phyloP scores from a whole-genome alignment of 23 red algal species.

The Gracilariopsis chorda region DNA sequence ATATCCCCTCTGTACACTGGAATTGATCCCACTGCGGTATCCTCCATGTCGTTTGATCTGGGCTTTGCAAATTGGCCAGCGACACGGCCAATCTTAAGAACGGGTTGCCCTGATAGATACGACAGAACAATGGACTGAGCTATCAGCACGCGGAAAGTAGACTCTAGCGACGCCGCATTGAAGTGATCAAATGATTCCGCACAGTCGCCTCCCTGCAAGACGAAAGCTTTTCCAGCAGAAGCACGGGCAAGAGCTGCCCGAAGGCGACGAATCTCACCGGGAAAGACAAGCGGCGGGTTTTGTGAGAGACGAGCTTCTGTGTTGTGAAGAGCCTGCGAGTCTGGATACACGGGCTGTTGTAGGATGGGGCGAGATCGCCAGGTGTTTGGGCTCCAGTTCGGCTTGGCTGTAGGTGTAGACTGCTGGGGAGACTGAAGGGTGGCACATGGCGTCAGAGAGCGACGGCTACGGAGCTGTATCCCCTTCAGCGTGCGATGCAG shows the following conservation, averaged over 20 bases:
- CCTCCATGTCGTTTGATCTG: conserved; percentile 43
- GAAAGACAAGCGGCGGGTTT: conserved; percentile 73
- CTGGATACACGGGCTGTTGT: conserved; percentile 84
- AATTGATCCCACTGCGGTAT: conserved; percentile 53
- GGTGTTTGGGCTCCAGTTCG: conserved; percentile 52
- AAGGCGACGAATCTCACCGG: conserved; percentile 68
- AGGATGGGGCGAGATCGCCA: conserved; percentile 67
- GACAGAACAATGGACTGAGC: conserved; percentile 75
- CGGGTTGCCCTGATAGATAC: conserved; percentile 68
- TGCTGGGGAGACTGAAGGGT: not conserved
- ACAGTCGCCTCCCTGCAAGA: conserved; percentile 86
- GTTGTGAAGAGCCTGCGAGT: conserved; percentile 43
- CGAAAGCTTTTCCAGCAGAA: conserved; percentile 71
- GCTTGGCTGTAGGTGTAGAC: not conserved
- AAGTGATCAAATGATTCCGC: conserved; percentile 86
- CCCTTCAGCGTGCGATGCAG: not conserved
- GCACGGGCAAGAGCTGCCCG: conserved; percentile 43
- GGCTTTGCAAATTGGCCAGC: conserved; percentile 96
- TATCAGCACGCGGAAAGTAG: conserved; percentile 71
- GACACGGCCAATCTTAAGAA: conserved; percentile 80
- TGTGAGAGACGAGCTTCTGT: conserved; percentile 56
- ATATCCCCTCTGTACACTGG: conserved; percentile 86
- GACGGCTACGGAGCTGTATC: not conserved
- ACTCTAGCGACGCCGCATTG: conserved; percentile 28
- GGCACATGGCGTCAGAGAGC: not conserved